Evolutionary conservation across 208 protist genomes (phyloP).

Genomic region (Porcisia hertigi): DNA sequence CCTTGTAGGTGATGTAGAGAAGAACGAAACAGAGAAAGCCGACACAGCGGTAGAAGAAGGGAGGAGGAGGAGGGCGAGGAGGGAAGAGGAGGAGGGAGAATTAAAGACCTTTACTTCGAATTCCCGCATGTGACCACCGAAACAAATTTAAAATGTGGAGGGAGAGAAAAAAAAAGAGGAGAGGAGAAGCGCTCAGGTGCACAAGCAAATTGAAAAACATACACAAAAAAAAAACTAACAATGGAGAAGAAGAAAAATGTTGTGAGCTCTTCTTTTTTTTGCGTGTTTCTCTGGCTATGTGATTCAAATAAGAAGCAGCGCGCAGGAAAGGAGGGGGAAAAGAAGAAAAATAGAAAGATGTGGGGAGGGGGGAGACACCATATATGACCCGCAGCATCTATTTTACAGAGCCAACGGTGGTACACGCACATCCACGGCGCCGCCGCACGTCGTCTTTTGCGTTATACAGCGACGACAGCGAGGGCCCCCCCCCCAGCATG

Average conservation of each 20-base stretch:
- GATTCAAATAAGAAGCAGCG: background rate
- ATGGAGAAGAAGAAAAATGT: background rate
- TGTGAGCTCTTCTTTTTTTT: too few species aligned
- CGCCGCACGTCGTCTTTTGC: too few species aligned
- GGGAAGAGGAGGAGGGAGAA: background rate
- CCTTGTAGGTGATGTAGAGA: too few species aligned
- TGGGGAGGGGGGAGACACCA: background rate
- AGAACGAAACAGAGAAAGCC: too few species aligned
- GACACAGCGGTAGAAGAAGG: background rate
- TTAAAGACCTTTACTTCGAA: background rate
- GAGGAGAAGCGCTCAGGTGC: background rate
- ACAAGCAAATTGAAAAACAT: background rate
- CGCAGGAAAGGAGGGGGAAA: background rate
- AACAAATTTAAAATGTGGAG: background rate
- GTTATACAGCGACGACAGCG: too few species aligned
- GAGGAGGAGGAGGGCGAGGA: background rate
- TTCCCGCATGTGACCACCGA: background rate
- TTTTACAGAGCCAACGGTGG: background rate
- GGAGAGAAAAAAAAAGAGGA: background rate
- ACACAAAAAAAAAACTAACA: background rate
- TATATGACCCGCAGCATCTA: background rate
- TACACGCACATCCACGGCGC: background rate
- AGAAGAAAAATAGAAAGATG: too few species aligned
- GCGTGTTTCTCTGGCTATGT: too few species aligned
- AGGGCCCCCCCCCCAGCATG: too few species aligned